Base-by-base conservation (phyloP, 1,139 yeast genomes). In the Geotrichum macrosporum region DNA sequence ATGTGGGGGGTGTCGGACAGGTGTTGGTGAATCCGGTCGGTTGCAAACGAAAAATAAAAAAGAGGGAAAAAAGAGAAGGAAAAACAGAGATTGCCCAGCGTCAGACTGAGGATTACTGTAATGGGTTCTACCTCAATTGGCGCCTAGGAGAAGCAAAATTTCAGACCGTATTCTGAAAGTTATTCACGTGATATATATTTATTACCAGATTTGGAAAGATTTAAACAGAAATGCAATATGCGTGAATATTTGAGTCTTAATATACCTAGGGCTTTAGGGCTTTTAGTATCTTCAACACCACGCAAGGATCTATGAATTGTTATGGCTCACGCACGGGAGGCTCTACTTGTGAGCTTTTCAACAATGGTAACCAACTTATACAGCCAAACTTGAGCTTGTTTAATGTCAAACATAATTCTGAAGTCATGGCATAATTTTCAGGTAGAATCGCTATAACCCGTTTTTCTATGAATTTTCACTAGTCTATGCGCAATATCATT, bases 1-100 rank as follows among this genome's bases (percentile, higher is more conserved):
- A 31, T 38, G 41, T 43, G 43, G 35, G 41, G 29, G 32, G 41
- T 38, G 48, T 48, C 44, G 49, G 41, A 45, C 48, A 38, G 48
- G 48, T 46, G 36, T 37, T 20, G 35, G 21, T 24, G 20, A 30
- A 33, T 35, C 44, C 41, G 36, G 48, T 40, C 43, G 48, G 34
- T 34, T 29, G 44, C 33, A 20, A 34, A 19, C 18, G 34, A 19
- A 21, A 31, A 39, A 35, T 20, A 16, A 16, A 33, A 15, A 19
- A 13, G 32, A 22, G 27, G 19, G 42, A 26, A 33, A 20, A 24
- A 19, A 31, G 32, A 27, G 10, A 30, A 12, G 24, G 24, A 32
- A 32, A 18, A 15, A 16, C 20, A 37, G 37, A 44, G n/a, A n/a
- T n/a, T n/a, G n/a, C 21, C 33, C 24, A 31, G 35, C 15, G 42